phyloP scores from a whole-genome alignment of 2,329 filamentous ascomycete genomes.

The Cylindrodendrum hubeiense region DNA sequence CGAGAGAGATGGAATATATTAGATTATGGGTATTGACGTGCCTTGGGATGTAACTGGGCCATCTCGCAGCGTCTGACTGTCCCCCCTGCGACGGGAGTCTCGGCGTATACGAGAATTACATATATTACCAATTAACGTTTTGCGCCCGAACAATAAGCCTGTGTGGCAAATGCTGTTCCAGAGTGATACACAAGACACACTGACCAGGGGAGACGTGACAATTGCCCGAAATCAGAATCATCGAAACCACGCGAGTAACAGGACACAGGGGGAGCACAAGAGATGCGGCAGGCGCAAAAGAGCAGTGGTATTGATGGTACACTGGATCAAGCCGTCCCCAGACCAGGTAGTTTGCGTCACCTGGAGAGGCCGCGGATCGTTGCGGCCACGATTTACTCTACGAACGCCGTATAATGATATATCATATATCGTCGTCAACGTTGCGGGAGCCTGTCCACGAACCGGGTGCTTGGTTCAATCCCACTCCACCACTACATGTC shows the following conservation, averaged over 20 bases:
- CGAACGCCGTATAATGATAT: not conserved
- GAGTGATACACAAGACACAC: not conserved
- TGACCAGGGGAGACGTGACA: constrained; percentile 7
- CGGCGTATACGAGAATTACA: not conserved
- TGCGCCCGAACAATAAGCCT: not conserved
- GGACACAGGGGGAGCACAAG: constrained; percentile 13
- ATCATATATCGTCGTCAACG: not conserved
- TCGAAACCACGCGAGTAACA: not conserved
- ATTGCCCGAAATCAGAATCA: constrained; percentile 18
- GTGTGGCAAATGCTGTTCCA: not conserved
- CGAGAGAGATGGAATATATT: not conserved
- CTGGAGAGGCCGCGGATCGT: not conserved
- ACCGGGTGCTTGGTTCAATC: not conserved
- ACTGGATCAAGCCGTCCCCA: not conserved
- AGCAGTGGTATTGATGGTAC: not conserved
- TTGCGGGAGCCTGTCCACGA: not conserved
- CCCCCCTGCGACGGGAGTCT: not conserved
- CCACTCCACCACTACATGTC: not conserved
- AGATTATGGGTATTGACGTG: not conserved
- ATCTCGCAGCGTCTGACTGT: not conserved
- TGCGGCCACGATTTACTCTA: not conserved
- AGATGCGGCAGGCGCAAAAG: constrained; percentile 26
- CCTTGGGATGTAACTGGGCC: not conserved
- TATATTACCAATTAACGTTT: not conserved
- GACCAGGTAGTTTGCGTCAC: not conserved